These are phyloP conservation scores for Pseudogymnoascus sp. DNA, from an alignment of 2,329 filamentous ascomycete genomes.

Conservation along the genomic window DNA sequence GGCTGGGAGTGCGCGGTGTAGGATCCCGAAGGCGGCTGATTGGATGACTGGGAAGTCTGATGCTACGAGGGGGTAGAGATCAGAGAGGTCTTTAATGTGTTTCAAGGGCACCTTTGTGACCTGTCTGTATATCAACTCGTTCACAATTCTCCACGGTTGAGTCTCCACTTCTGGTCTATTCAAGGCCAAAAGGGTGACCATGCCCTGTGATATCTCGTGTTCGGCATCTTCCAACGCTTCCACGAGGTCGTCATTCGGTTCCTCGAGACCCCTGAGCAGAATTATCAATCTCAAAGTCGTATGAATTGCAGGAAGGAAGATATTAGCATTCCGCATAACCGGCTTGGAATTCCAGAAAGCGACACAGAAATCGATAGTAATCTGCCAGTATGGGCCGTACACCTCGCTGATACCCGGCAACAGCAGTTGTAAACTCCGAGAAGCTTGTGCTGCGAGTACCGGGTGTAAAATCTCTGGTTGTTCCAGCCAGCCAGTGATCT, in stretches of 20 bases:
- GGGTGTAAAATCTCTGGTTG: slow-evolving; percentile 38
- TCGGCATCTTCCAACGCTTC: slow-evolving; percentile 63
- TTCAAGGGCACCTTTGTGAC: slow-evolving; percentile 58
- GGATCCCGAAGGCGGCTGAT: slow-evolving; percentile 69
- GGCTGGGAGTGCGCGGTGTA: slow-evolving; percentile 73
- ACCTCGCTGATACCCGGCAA: slow-evolving; percentile 72
- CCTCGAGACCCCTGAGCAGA: slow-evolving; percentile 55
- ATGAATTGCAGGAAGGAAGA: slow-evolving; percentile 57
- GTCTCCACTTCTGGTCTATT: slow-evolving; percentile 38
- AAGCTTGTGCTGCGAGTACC: slow-evolving; percentile 44
- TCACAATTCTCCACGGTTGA: slow-evolving; percentile 68
- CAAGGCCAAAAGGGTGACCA: slow-evolving; percentile 59
- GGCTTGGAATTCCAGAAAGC: slow-evolving; percentile 47
- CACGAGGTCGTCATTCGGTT: slow-evolving; percentile 78
- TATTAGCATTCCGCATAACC: slow-evolving; percentile 36
- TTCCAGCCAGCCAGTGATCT: slow-evolving; percentile 67
- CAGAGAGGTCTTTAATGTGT: slow-evolving; percentile 55
- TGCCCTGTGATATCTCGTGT: slow-evolving; percentile 46
- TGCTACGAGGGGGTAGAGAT: slow-evolving; percentile 70
- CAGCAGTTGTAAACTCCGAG: slow-evolving; percentile 53
- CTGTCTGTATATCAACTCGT: slow-evolving; percentile 65
- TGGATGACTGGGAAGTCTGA: slow-evolving; percentile 71
- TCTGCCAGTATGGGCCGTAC: slow-evolving; percentile 84
- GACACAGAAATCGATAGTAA: slow-evolving; percentile 52
- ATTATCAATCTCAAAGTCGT: slow-evolving; percentile 66